Percentiles rank a stretch among this genome's conserved stretches.
Evolutionary conservation across 352 stramenopile species (phyloP).

Genomic region (Phytophthora europaea): DNA sequence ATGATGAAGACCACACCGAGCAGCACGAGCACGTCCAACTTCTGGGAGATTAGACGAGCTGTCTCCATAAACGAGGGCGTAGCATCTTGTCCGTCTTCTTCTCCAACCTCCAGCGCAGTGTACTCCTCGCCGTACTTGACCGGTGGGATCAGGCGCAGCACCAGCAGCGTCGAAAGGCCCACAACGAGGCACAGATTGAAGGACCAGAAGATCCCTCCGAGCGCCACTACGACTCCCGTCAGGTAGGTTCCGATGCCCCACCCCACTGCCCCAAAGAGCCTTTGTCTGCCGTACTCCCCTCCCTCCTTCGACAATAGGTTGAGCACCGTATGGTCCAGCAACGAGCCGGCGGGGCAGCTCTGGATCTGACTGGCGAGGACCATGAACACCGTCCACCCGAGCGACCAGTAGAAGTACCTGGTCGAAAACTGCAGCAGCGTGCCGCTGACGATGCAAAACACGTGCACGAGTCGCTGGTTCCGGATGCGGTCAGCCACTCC

Average conservation of each 20-base stretch:
- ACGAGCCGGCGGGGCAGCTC: slow-evolving; percentile 50
- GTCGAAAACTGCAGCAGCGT: slow-evolving; percentile 63
- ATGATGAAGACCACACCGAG: slow-evolving; percentile 78
- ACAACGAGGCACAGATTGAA: slow-evolving; percentile 71
- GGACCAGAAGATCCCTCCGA: slow-evolving; percentile 65
- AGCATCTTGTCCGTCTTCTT: neutral
- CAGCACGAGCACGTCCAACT: slow-evolving; percentile 69
- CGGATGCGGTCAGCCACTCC: slow-evolving; percentile 66
- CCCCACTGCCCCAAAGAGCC: slow-evolving; percentile 74
- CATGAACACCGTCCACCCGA: slow-evolving; percentile 52
- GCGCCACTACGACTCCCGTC: slow-evolving; percentile 58
- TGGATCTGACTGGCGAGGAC: slow-evolving; percentile 68
- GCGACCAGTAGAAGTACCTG: slow-evolving; percentile 51
- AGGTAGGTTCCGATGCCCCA: slow-evolving; percentile 71
- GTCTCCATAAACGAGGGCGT: slow-evolving; percentile 57
- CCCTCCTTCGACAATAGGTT: slow-evolving; percentile 66
- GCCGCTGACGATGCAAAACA: slow-evolving; percentile 63
- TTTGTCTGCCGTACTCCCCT: slow-evolving; percentile 81
- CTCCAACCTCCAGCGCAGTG: slow-evolving; percentile 8
- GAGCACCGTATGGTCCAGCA: slow-evolving; percentile 77
- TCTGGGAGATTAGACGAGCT: slow-evolving; percentile 38
- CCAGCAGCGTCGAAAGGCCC: slow-evolving; percentile 55
- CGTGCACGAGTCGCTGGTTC: slow-evolving; percentile 69
- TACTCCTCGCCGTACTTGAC: slow-evolving; percentile 46
- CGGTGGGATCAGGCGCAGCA: slow-evolving; percentile 60